phyloP scores from a whole-genome alignment of 805 yeast species.

The Dipodascopsis uninucleata region DNA sequence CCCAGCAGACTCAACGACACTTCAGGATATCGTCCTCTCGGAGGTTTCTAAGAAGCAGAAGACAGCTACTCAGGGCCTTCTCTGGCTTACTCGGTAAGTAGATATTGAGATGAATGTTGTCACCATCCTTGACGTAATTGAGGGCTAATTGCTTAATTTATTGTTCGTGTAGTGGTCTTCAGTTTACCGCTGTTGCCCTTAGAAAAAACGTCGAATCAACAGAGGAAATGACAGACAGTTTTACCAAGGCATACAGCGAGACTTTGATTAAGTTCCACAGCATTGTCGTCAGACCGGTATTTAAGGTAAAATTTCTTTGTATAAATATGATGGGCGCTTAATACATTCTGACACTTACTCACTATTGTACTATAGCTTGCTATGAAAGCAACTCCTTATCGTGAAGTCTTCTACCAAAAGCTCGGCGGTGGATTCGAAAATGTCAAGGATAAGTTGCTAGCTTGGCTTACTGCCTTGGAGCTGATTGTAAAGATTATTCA shows the following conservation, averaged over 20 bases:
- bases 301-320: constrained; percentile 46
- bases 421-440: constrained; percentile 71
- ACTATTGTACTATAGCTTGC: constrained; percentile 47
- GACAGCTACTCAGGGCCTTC: constrained; percentile 84
- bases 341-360: not conserved
- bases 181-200: constrained; percentile 88
- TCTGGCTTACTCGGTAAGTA: constrained; percentile 62
- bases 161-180: constrained; percentile 58
- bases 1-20: constrained; percentile 61
- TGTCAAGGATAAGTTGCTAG: constrained; percentile 60
- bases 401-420: constrained; percentile 78
- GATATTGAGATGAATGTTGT: not conserved
- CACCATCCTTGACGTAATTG: constrained; percentile 1
- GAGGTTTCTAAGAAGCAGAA: constrained; percentile 62
- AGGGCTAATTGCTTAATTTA: not conserved
- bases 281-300: constrained; percentile 76
- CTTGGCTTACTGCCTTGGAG: constrained; percentile 77
- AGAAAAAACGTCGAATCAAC: constrained; percentile 66
- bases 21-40: constrained; percentile 71
- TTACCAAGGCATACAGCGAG: constrained; percentile 78
- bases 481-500: constrained; percentile 66
- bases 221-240: constrained; percentile 67
- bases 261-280: constrained; percentile 80
- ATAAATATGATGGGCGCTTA: too few species aligned
- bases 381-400: constrained; percentile 91